phyloP scores from a whole-genome alignment of 768 basidiomycete species.

The Russula brevipes region DNA sequence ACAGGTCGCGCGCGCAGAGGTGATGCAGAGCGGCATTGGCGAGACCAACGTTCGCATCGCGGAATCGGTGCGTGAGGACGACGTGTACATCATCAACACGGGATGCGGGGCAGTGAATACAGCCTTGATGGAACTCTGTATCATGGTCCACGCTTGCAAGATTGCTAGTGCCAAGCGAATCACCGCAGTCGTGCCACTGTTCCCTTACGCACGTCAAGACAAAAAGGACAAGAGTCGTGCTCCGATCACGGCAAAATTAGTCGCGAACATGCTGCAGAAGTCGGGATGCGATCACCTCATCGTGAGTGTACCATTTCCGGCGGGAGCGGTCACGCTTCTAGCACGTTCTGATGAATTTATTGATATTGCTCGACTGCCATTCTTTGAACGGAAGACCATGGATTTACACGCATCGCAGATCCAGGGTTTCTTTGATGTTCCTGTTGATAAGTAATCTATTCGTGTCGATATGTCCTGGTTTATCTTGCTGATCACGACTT shows the following conservation, averaged over 20 bases:
- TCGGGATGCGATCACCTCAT: slow-evolving; percentile 96
- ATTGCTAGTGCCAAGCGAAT: slow-evolving; percentile 98
- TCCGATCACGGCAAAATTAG: slow-evolving; percentile 95
- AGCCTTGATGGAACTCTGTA: slow-evolving; percentile 95
- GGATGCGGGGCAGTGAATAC: slow-evolving; percentile 85
- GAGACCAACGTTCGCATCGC: slow-evolving; percentile 89
- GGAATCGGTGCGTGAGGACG: slow-evolving; percentile 95
- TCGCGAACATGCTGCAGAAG: slow-evolving; percentile 94
- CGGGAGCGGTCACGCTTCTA: too few relatives aligned
- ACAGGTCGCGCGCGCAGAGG: slow-evolving; percentile 79
- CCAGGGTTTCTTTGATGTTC: slow-evolving; percentile 99
- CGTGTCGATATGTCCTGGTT: slow-evolving; percentile 17
- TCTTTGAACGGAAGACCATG: slow-evolving; percentile 86
- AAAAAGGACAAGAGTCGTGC: slow-evolving; percentile 99
- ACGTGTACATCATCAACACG: slow-evolving; percentile 98
- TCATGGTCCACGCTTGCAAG: slow-evolving; percentile 99
- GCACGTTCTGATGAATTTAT: neutral
- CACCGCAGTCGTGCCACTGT: slow-evolving; percentile 96
- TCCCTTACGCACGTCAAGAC: slow-evolving; percentile 96
- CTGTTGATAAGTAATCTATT: slow-evolving; percentile 90
- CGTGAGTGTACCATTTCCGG: slow-evolving; percentile 43
- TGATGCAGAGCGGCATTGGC: slow-evolving; percentile 83
- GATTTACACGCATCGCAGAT: slow-evolving; percentile 98
- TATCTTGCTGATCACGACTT: slow-evolving; percentile 3
- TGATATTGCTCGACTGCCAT: slow-evolving; percentile 7